These are phyloP conservation scores for Aspergillus spinulosporus DNA, from an alignment of 2,329 filamentous ascomycete genomes.

Conservation along the genomic window DNA sequence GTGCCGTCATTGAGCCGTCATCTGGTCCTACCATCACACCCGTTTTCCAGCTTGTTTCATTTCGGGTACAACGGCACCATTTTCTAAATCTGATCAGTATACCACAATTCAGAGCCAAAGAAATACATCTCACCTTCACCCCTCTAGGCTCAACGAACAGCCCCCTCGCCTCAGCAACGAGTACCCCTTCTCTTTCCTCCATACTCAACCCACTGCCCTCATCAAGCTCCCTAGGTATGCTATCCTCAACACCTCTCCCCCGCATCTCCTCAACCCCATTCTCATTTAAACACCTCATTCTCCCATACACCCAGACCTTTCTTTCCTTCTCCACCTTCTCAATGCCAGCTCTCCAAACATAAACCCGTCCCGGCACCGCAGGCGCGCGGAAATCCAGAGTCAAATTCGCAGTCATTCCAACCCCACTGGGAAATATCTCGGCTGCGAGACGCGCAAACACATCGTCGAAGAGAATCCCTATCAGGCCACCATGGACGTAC, in stretches of 20 bases:
- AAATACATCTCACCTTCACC: not conserved
- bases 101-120: not conserved
- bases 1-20: no score
- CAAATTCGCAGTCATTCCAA: conserved; percentile 6
- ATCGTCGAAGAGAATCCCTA: conserved; percentile 4
- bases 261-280: not conserved
- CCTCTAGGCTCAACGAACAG: conserved; percentile 3
- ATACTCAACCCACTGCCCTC: not conserved
- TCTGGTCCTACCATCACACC: not conserved
- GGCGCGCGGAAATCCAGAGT: conserved; percentile 3
- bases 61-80: conserved; percentile 4
- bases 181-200: not conserved
- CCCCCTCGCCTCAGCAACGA: not conserved
- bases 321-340: not conserved
- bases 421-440: not conserved
- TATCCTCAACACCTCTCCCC: not conserved
- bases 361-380: not conserved
- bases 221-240: not conserved
- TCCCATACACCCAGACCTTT: conserved; percentile 2
- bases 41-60: not conserved
- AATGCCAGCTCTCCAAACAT: not conserved
- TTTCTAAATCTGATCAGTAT: not conserved
- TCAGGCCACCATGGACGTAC: conserved; percentile 1
- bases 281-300: conserved; percentile 6
- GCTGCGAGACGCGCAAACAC: conserved; percentile 2